Evolutionary conservation across 164 flowering plant genomes (phyloP).

Genomic region (Echeveria elegans): DNA sequence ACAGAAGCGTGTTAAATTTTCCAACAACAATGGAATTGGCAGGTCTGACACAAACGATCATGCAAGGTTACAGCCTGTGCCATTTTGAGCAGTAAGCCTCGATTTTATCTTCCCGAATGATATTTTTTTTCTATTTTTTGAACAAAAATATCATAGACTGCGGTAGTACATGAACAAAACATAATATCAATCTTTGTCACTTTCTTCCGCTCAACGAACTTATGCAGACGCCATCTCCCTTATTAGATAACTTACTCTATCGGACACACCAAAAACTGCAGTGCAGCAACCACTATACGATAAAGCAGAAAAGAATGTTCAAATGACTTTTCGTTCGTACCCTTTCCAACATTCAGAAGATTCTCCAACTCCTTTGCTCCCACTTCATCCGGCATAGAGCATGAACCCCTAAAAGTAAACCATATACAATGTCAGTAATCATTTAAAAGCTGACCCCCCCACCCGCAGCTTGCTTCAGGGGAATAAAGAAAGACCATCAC

Average conservation of each 20-base stretch:
- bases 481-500: constrained; percentile 19
- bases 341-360: constrained; percentile 38
- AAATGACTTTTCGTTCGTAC: constrained; percentile 25
- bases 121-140: no score
- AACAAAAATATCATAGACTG: no score
- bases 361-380: constrained; percentile 46
- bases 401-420: constrained; percentile 39
- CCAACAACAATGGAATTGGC: background rate
- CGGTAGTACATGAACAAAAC: no score
- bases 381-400: constrained; percentile 71
- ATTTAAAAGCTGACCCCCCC: background rate
- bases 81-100: background rate
- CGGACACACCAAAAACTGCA: background rate
- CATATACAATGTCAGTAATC: background rate
- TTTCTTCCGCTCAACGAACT: no score
- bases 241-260: no score
- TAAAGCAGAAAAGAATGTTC: background rate
- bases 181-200: no score
- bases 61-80: constrained; percentile 6
- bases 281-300: background rate
- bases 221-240: no score
- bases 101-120: no score
- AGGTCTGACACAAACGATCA: background rate
- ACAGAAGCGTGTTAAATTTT: background rate
- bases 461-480: background rate